Evolutionary conservation across 208 protist species (phyloP).

Genomic region (Phytomonas sp.): DNA sequence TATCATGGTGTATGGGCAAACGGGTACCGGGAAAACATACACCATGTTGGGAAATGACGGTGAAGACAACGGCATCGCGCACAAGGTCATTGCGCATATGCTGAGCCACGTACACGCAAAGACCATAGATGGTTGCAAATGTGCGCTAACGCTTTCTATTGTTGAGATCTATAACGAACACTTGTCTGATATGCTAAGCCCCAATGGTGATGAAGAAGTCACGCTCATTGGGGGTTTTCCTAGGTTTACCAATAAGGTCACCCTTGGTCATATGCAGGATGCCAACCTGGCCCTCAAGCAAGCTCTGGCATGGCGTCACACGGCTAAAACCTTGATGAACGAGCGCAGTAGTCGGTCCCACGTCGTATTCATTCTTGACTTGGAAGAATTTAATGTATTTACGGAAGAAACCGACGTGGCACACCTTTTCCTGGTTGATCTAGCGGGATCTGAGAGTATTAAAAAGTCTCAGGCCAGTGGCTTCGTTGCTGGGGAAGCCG

Average conservation of each 20-base stretch:
- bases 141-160: slow-evolving; percentile 85
- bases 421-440: slow-evolving; percentile 95
- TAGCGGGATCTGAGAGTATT: slow-evolving; percentile 92
- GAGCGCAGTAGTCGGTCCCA: slow-evolving; percentile 95
- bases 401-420: slow-evolving; percentile 84
- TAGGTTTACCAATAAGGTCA: slow-evolving; percentile 51
- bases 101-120: slow-evolving; percentile 83
- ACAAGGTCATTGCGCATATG: slow-evolving; percentile 88
- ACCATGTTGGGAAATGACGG: slow-evolving; percentile 89
- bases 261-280: slow-evolving; percentile 60
- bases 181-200: slow-evolving; percentile 86
- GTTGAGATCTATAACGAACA: slow-evolving; percentile 92
- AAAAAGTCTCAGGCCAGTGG: slow-evolving; percentile 90
- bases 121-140: slow-evolving; percentile 77
- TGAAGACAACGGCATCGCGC: slow-evolving; percentile 68
- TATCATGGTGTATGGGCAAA: slow-evolving; percentile 93
- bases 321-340: slow-evolving; percentile 94
- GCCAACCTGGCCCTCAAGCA: slow-evolving; percentile 63
- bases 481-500: slow-evolving; percentile 77
- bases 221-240: slow-evolving; percentile 80
- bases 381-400: slow-evolving; percentile 79
- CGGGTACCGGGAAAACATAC: slow-evolving; percentile 94
- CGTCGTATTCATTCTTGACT: slow-evolving; percentile 93
- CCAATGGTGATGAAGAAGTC: slow-evolving; percentile 70
- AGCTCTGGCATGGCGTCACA: slow-evolving; percentile 70